Evolutionary conservation across 169 alveolate genomes (phyloP).

Genomic region (Plasmodium vivax): DNA sequence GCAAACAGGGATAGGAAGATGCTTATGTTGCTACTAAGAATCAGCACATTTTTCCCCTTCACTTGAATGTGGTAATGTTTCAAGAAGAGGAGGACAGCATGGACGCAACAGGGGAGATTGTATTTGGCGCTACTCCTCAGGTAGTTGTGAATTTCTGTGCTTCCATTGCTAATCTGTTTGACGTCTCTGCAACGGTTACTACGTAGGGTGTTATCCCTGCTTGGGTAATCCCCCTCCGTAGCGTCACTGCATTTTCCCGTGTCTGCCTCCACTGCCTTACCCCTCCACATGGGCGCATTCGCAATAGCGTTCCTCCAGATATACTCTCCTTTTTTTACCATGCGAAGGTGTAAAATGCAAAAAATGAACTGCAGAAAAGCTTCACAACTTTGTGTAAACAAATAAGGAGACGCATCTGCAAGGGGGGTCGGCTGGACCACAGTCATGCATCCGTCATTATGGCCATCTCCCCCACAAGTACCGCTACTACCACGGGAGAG

Average conservation of each 20-base stretch:
- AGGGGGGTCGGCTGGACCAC: background rate
- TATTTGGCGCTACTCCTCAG: constrained; percentile 1
- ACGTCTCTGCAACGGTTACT: background rate
- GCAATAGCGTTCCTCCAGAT: background rate
- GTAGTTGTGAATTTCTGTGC: background rate
- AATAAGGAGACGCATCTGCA: background rate
- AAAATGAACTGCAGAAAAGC: background rate
- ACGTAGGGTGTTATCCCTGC: background rate
- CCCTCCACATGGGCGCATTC: background rate
- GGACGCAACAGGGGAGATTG: constrained; percentile 50
- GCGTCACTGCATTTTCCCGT: background rate
- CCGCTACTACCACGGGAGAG: background rate
- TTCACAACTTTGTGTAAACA: background rate
- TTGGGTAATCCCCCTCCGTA: background rate
- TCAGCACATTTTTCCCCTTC: constrained; percentile 15
- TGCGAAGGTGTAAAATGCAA: background rate
- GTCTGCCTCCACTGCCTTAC: background rate
- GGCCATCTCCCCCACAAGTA: background rate
- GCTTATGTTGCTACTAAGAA: constrained; percentile 45
- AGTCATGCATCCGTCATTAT: background rate
- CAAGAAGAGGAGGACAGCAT: constrained; percentile 24
- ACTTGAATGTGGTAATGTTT: constrained; percentile 37
- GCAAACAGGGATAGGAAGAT: constrained; percentile 35
- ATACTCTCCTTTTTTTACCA: background rate
- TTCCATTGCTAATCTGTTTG: background rate